Conservation (phyloP, 805 yeast genomes). For the Kodamaea neixiangensis region DNA sequence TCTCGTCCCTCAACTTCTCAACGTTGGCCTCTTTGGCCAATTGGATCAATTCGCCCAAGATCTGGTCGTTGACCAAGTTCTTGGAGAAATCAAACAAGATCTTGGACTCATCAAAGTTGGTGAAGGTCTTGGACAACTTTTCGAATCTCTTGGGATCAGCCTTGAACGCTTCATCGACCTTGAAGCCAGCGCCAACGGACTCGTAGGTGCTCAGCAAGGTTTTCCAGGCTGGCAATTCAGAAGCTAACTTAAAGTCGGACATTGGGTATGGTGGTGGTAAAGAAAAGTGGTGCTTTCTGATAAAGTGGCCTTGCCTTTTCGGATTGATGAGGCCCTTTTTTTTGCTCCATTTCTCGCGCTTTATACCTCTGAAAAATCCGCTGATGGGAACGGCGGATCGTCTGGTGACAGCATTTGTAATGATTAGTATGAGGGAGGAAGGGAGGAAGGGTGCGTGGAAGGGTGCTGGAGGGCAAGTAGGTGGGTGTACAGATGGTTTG, state of each 20-base stretch:
- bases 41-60: slow-evolving; percentile 62
- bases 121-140: slow-evolving; percentile 75
- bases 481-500: too few species aligned
- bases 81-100: slow-evolving; percentile 94
- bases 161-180: slow-evolving; percentile 76
- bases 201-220: slow-evolving; percentile 72
- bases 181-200: slow-evolving; percentile 64
- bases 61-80: slow-evolving; percentile 87
- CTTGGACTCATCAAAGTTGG: slow-evolving; percentile 83
- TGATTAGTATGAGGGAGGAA: too few species aligned
- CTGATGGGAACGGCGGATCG: too few species aligned
- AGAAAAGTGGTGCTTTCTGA: not conserved
- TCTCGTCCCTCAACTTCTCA: slow-evolving; percentile 80
- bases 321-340: slow-evolving; percentile 8
- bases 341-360: not conserved
- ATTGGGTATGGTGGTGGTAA: not conserved
- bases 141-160: slow-evolving; percentile 73
- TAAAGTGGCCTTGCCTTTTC: not conserved
- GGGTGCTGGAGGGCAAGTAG: too few species aligned
- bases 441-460: too few species aligned
- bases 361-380: not conserved
- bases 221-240: slow-evolving; percentile 84
- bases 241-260: slow-evolving; percentile 52
- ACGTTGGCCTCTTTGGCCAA: slow-evolving; percentile 91
- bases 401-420: too few species aligned